phyloP scores from a whole-genome alignment of 2,329 filamentous ascomycete species.

The Xylaria multiplex region DNA sequence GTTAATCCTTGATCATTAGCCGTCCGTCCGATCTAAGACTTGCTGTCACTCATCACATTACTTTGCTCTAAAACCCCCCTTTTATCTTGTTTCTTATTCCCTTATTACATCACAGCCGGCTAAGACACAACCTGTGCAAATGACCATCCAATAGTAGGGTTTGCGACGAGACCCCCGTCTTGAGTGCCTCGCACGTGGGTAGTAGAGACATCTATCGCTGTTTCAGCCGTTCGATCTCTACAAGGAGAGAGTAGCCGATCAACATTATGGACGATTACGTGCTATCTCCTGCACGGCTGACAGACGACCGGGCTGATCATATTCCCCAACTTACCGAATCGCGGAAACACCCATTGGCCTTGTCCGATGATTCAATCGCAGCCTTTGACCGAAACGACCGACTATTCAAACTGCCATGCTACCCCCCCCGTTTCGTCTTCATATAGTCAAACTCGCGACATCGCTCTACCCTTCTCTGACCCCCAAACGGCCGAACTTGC shows the following conservation, averaged over 20 bases:
- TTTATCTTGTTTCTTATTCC: too few species aligned
- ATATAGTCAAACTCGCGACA: constrained; percentile 52
- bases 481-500: constrained; percentile 54
- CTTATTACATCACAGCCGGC: constrained; percentile 6
- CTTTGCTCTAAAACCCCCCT: background rate
- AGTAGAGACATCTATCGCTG: constrained; percentile 28
- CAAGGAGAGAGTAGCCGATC: constrained; percentile 52
- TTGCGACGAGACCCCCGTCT: constrained; percentile 28
- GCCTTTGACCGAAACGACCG: constrained; percentile 46
- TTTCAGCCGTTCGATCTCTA: constrained; percentile 12
- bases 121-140: constrained; percentile 20
- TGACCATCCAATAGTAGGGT: constrained; percentile 28
- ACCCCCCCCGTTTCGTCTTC: constrained; percentile 50
- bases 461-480: constrained; percentile 49
- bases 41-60: background rate
- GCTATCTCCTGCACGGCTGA: constrained; percentile 53
- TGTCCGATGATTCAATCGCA: constrained; percentile 32
- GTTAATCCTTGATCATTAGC: background rate
- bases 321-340: constrained; percentile 19
- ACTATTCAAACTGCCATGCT: constrained; percentile 49
- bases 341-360: constrained; percentile 41
- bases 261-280: constrained; percentile 54
- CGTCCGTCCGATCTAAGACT: too few species aligned
- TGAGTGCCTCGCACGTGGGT: constrained; percentile 29
- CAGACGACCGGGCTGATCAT: constrained; percentile 43